Base-by-base conservation (phyloP, 169 alveolate genomes). In the Plasmodium yoelii region DNA sequence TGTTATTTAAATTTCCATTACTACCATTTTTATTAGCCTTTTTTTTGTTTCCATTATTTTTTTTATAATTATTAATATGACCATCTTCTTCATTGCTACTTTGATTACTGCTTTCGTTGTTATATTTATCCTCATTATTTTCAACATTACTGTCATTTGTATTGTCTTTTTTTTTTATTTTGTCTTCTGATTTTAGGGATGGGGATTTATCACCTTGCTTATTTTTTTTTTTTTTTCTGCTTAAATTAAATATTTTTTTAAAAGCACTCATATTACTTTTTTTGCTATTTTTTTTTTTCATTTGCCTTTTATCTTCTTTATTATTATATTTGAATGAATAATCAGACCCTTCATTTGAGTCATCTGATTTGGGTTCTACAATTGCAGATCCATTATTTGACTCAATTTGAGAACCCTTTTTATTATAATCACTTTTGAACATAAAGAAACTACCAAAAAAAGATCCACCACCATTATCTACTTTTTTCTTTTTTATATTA, bases 191-290 rank as follows among this genome's bases (percentile, higher is more conserved):
- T n/a, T 65, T 47, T 28, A 12, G 22, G 1, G 73, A 77, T 22
- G 68, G 39, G 12, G 63, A 77, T 49, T 28, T 59, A 19, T 77
- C 44, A 4, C 67, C 51, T 42, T n/a, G n/a, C n/a, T 49, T 39
- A 46, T 77, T 77, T 34, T 46, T 65, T 15, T 77, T 77, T 64
- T 77, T 77, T 26, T 77, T 77, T 44, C 88, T 61, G 57, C 65
- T 77, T 46, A 77, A 57, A 42, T 77, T 39, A 77, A 77, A 77
- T 26, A 77, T 18, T 44, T 65, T 63, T 63, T 65, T 63, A 49
- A 77, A 63, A 1, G 88, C 26, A 77, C 75, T 77, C 59, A 77
- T 63, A 56, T 77, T 77, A 63, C 88, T 77, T 57, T 63, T 63
- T 34, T 53, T 63, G 46, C 42, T 64, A 34, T 77, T 77, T 49